A percentile compares a stretch with the other conserved stretches of the same genome.
phyloP scores from a whole-genome alignment of 2,329 filamentous ascomycete genomes.

The Fusarium dlaminii region DNA sequence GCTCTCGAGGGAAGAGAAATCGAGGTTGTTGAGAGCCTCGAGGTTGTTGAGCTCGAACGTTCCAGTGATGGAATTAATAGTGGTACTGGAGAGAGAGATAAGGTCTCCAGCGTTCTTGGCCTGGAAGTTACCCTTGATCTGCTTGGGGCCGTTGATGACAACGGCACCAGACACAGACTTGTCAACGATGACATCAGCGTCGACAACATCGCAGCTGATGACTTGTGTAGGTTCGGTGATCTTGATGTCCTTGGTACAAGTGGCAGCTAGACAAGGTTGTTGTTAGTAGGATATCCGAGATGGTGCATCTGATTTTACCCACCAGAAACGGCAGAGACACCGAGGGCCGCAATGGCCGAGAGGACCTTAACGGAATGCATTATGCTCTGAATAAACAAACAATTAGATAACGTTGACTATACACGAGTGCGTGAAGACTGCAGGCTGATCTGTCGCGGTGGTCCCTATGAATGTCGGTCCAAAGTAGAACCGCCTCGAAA shows the following conservation, averaged over 20 bases:
- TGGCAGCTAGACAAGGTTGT: slow-evolving; percentile 41
- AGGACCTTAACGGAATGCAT: slow-evolving; percentile 59
- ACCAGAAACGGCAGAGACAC: slow-evolving; percentile 55
- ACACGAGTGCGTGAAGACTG: background rate
- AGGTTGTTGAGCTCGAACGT: slow-evolving; percentile 75
- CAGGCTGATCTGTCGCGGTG: background rate
- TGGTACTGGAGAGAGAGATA: slow-evolving; percentile 67
- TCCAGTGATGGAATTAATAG: slow-evolving; percentile 73
- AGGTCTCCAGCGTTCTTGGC: slow-evolving; percentile 69
- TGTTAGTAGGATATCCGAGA: background rate
- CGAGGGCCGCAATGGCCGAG: slow-evolving; percentile 56
- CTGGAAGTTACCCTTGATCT: slow-evolving; percentile 67
- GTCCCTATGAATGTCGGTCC: slow-evolving; percentile 24
- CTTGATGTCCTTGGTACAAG: slow-evolving; percentile 64
- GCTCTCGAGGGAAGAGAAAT: slow-evolving; percentile 70
- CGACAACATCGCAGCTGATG: slow-evolving; percentile 74
- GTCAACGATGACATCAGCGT: slow-evolving; percentile 74
- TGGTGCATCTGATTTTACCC: slow-evolving; percentile 28
- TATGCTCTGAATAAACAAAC: slow-evolving; percentile 45
- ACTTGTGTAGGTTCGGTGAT: slow-evolving; percentile 69
- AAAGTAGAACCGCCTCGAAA: slow-evolving; percentile 7
- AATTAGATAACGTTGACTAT: slow-evolving; percentile 28
- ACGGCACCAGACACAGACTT: slow-evolving; percentile 65
- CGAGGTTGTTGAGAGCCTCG: slow-evolving; percentile 73
- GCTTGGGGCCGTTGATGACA: slow-evolving; percentile 66